Conservation (phyloP, 345 rosid species). For the Eutrema yunnanense region DNA sequence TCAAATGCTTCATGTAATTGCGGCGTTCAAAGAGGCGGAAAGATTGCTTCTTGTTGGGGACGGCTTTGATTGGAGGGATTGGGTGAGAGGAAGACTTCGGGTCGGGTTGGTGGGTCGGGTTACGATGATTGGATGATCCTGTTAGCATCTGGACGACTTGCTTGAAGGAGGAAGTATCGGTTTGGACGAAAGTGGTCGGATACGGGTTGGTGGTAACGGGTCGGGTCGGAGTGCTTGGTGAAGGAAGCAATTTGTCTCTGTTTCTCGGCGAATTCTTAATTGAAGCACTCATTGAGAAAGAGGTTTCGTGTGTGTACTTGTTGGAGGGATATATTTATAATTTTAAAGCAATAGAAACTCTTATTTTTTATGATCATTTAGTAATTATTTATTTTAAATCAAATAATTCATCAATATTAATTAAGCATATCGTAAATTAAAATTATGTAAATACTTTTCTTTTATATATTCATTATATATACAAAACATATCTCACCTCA, state of each 20-base stretch:
- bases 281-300: background rate
- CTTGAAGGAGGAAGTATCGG: conserved; percentile 74
- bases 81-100: conserved; percentile 35
- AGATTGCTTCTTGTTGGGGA: conserved; percentile 47
- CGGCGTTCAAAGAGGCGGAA: conserved; percentile 73
- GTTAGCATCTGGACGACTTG: conserved; percentile 89
- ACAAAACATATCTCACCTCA: too few relatives aligned
- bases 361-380: background rate
- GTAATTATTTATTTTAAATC: background rate
- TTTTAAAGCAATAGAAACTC: background rate
- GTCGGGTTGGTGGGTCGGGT: conserved; percentile 18
- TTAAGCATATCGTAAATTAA: too few relatives aligned
- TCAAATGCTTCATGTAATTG: conserved; percentile 62
- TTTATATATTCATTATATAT: too few relatives aligned
- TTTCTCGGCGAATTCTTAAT: conserved; percentile 49
- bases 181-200: conserved; percentile 75
- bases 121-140: conserved; percentile 36
- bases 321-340: background rate
- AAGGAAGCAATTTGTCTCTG: conserved; percentile 35
- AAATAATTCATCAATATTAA: too few relatives aligned
- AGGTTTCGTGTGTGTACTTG: background rate
- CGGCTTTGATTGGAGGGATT: conserved; percentile 68
- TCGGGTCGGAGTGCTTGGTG: conserved; percentile 33
- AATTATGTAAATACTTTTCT: too few relatives aligned
- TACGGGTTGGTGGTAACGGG: conserved; percentile 39